A percentile compares a stretch with the other conserved stretches of the same genome.
phyloP scores from a whole-genome alignment of 345 rosid genomes.

The Eucalyptus paniculata region DNA sequence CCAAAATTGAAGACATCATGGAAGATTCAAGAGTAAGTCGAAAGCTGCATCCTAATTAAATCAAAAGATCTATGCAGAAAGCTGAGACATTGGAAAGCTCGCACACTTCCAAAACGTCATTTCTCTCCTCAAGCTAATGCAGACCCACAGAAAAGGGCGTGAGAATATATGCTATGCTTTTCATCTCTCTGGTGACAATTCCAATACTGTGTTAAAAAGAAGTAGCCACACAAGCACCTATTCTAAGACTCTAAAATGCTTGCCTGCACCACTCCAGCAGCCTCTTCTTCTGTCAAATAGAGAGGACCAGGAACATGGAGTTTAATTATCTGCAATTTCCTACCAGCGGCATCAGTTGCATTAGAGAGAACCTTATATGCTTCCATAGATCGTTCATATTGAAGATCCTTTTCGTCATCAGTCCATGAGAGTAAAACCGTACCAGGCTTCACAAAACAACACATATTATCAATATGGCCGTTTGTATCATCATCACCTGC shows the following conservation, averaged over 20 bases:
- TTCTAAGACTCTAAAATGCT: background rate
- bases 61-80: background rate
- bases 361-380: slow-evolving; percentile 51
- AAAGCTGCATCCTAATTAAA: background rate
- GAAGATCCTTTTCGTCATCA: slow-evolving; percentile 60
- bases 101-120: background rate
- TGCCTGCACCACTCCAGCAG: slow-evolving; percentile 60
- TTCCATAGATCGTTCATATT: slow-evolving; percentile 54
- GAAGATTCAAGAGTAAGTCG: background rate
- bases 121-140: background rate
- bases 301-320: slow-evolving; percentile 85
- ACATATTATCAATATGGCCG: slow-evolving; percentile 94
- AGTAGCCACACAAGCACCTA: background rate
- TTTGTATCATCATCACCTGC: slow-evolving; percentile 98
- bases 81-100: background rate
- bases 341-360: slow-evolving; percentile 59
- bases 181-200: background rate
- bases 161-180: background rate
- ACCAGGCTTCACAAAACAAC: slow-evolving; percentile 89
- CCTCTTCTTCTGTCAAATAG: slow-evolving; percentile 77
- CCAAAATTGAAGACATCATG: background rate
- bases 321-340: slow-evolving; percentile 60
- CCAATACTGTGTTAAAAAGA: background rate
- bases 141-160: background rate
- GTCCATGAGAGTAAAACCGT: slow-evolving; percentile 82